These are phyloP conservation scores for Suhomyces bokatorum DNA, from an alignment of 1,139 yeast genomes.

Conservation along the genomic window DNA sequence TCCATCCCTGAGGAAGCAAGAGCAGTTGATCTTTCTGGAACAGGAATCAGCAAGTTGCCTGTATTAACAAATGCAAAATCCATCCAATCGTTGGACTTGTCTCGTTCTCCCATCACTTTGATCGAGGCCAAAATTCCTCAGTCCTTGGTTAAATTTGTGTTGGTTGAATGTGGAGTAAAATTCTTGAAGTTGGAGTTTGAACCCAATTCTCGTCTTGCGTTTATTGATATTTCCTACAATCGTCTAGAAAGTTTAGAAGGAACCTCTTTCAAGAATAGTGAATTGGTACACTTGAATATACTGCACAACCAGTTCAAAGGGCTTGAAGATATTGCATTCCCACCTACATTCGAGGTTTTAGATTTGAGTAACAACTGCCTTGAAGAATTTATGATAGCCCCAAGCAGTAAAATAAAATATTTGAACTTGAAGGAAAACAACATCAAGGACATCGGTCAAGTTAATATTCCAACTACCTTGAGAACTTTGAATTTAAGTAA, in stretches of 20 bases:
- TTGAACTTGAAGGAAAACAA: constrained; percentile 12
- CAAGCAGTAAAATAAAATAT: constrained; percentile 1
- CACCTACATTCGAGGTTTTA: constrained; percentile 3
- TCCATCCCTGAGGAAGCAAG: background rate
- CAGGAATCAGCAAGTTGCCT: constrained; percentile 4
- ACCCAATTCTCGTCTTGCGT: constrained; percentile 1
- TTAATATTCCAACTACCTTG: constrained; percentile 6
- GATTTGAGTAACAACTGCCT: constrained; percentile 11
- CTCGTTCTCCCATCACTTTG: constrained; percentile 1
- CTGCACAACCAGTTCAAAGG: constrained; percentile 11
- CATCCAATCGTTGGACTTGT: background rate
- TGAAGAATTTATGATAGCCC: constrained; percentile 1
- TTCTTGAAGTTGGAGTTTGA: constrained; percentile 7
- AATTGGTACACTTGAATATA: constrained; percentile 5
- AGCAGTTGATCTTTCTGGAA: constrained; percentile 1
- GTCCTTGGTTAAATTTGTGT: constrained; percentile 2
- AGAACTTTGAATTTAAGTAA: constrained; percentile 9
- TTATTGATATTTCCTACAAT: constrained; percentile 11
- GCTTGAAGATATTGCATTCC: constrained; percentile 5
- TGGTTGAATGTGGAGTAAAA: constrained; percentile 6
- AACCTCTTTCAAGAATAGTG: constrained; percentile 6
- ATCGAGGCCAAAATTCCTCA: constrained; percentile 4
- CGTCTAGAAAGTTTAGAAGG: constrained; percentile 3
- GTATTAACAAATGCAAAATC: background rate
- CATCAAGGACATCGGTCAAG: constrained; percentile 2